Conservation (phyloP, 2,329 filamentous ascomycete species). For the Fusarium miscanthi region DNA sequence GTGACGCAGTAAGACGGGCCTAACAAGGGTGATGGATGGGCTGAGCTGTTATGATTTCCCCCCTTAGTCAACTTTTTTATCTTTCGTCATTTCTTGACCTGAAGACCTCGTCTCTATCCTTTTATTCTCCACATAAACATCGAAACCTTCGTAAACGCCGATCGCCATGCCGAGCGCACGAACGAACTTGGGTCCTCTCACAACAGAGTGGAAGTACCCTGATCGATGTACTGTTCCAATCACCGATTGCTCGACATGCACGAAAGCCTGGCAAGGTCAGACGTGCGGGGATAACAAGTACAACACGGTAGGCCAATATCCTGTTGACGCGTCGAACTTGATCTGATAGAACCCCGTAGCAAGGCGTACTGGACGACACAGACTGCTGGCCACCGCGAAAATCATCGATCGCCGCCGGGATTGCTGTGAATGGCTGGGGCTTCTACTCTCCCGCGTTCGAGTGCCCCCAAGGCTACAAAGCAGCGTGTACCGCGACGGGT, state of each 20-base stretch:
- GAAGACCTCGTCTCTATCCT: background rate
- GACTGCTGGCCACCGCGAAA: background rate
- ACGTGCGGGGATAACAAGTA: background rate
- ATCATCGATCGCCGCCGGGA: background rate
- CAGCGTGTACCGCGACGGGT: background rate
- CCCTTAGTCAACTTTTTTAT: background rate
- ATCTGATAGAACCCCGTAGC: background rate
- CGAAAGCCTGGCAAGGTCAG: background rate
- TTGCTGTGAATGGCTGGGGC: slow-evolving; percentile 1
- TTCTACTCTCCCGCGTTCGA: background rate
- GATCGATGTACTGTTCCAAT: background rate
- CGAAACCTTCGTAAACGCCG: background rate
- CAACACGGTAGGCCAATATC: background rate
- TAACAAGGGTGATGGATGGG: background rate
- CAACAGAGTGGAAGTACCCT: background rate
- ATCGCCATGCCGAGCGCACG: background rate
- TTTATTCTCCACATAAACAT: background rate
- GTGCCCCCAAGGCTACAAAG: background rate
- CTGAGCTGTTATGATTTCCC: background rate
- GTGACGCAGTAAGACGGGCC: background rate
- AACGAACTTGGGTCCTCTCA: slow-evolving; percentile 2
- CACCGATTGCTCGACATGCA: background rate
- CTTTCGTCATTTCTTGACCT: background rate
- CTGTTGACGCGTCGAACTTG: too few species aligned
- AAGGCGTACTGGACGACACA: background rate